Percentiles rank a stretch among this genome's conserved stretches.
These are phyloP conservation scores for Sporothrix globosa DNA, from an alignment of 2,329 filamentous ascomycete species.

Conservation along the genomic window DNA sequence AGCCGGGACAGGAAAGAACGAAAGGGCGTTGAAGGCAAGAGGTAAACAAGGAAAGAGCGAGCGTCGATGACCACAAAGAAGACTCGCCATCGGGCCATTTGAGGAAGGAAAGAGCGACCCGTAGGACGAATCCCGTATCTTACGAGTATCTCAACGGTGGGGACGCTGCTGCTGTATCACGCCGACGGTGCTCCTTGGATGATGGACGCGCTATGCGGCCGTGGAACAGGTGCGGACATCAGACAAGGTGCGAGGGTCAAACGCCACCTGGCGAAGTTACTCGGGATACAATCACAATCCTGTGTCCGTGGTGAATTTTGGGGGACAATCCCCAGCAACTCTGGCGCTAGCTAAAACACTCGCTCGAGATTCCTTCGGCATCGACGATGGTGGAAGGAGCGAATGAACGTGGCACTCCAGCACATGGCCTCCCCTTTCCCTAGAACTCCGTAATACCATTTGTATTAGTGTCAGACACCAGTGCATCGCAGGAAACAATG, in stretches of 20 bases:
- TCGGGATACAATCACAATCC: background rate
- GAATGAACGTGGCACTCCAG: background rate
- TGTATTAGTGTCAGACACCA: constrained; percentile 4
- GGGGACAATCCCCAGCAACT: too few species aligned
- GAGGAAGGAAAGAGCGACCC: background rate
- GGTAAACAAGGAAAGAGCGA: background rate
- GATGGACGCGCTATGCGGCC: background rate
- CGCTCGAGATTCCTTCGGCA: constrained; percentile 24
- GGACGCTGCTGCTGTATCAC: constrained; percentile 6
- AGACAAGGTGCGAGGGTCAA: background rate
- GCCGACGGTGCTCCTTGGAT: background rate
- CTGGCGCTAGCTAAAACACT: constrained; percentile 19
- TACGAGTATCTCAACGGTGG: background rate
- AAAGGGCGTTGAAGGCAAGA: background rate
- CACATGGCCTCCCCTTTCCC: background rate
- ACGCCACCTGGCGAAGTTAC: background rate
- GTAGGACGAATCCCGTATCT: background rate
- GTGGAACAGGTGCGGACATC: background rate
- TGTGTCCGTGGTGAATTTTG: background rate
- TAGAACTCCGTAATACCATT: constrained; percentile 2
- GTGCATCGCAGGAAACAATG: constrained; percentile 14
- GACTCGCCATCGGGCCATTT: background rate
- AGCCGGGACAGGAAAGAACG: background rate
- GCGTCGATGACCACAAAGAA: background rate
- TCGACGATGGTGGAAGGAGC: constrained; percentile 4